Evolutionary conservation across 768 basidiomycete species (phyloP).

Genomic region (Leccinum uliginosum): DNA sequence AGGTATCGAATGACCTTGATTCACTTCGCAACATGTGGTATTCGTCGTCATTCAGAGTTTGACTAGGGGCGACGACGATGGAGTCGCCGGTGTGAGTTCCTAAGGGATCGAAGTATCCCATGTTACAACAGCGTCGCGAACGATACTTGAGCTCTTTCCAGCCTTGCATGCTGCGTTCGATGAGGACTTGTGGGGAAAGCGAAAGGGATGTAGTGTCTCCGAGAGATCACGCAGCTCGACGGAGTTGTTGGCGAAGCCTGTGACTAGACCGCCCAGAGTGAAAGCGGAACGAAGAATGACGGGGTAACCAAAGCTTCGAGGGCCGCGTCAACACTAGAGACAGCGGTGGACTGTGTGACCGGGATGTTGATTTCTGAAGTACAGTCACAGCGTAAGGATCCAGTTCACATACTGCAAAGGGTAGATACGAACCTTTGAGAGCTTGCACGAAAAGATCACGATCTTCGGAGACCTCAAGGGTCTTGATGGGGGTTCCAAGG

Average conservation of each 20-base stretch:
- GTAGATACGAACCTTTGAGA: conserved; percentile 67
- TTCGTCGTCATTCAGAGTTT: conserved; percentile 95
- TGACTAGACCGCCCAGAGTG: conserved; percentile 96
- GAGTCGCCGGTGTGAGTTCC: conserved; percentile 99
- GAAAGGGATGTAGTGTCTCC: conserved; percentile 86
- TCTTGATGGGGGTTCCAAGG: conserved; percentile 91
- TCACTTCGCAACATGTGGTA: conserved; percentile 99
- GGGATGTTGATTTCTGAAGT: conserved; percentile 92
- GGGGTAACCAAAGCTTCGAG: conserved; percentile 92
- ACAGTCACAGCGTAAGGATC: conserved; percentile 4
- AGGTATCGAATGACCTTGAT: conserved; percentile 93
- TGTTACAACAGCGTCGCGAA: conserved; percentile 96
- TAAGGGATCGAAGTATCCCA: conserved; percentile 99
- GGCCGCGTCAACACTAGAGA: conserved; percentile 92
- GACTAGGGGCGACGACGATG: conserved; percentile 97
- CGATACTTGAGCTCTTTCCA: conserved; percentile 99
- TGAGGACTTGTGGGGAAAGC: conserved; percentile 91
- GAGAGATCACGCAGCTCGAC: conserved; percentile 93
- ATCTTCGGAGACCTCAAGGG: conserved; percentile 95
- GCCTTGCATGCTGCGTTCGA: conserved; percentile 97
- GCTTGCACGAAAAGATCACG: conserved; percentile 95
- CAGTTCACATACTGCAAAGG: not conserved
- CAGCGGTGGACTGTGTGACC: conserved; percentile 92
- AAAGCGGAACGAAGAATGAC: conserved; percentile 96
- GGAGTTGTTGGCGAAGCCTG: conserved; percentile 93